Evolutionary conservation across 169 alveolate genomes (phyloP).

Genomic region (Haemoproteus tartakovskyi): DNA sequence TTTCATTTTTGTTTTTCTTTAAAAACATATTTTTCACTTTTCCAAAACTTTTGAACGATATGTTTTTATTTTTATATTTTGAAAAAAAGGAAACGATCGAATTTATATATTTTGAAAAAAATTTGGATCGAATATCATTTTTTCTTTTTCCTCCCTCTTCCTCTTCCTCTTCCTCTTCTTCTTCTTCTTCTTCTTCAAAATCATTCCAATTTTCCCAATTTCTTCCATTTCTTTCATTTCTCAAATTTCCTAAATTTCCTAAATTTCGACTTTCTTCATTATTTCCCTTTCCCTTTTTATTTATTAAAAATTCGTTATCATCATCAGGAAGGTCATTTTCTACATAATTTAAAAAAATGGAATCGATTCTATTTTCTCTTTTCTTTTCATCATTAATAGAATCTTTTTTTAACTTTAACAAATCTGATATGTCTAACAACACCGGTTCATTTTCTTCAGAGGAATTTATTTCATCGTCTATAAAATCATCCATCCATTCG

Average conservation of each 20-base stretch:
- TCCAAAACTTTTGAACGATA: conserved; percentile 1
- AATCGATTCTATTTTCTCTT: neutral
- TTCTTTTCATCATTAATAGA: neutral
- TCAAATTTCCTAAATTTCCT: too few relatives aligned
- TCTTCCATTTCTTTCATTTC: too few relatives aligned
- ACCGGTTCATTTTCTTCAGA: conserved; percentile 52
- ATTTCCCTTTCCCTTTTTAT: neutral
- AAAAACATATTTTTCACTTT: too few relatives aligned
- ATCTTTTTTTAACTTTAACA: neutral
- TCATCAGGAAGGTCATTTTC: conserved; percentile 4
- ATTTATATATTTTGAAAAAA: neutral
- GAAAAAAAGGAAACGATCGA: neutral
- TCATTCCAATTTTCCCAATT: too few relatives aligned
- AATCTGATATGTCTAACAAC: conserved; percentile 15
- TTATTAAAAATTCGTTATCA: conserved; percentile 14
- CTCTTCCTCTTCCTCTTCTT: neutral
- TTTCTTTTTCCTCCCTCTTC: neutral
- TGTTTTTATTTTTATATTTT: conserved; percentile 5
- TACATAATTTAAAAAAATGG: neutral
- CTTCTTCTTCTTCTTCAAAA: neutral
- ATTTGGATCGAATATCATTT: neutral
- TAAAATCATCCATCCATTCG: conserved; percentile 61
- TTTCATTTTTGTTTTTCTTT: too few relatives aligned
- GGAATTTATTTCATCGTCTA: conserved; percentile 45
- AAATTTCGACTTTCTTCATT: too few relatives aligned